phyloP scores from a whole-genome alignment of 441 rosid species.

The Populus tomentosa region DNA sequence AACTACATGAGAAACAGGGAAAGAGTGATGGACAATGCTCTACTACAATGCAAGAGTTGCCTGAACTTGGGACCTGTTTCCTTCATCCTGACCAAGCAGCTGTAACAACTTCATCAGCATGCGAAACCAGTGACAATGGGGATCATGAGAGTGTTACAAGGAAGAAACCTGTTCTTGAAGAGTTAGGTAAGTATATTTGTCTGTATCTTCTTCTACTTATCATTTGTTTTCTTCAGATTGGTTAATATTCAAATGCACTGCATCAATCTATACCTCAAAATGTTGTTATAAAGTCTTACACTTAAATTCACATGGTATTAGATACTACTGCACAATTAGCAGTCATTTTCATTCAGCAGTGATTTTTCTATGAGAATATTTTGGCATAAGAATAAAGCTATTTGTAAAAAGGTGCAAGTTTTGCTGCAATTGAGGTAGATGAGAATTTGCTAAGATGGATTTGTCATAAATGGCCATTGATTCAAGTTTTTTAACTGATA shows the following conservation, averaged over 20 bases:
- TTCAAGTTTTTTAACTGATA: too few species aligned
- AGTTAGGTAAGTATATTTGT: slow-evolving; percentile 51
- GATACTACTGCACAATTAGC: neutral
- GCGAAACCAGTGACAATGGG: slow-evolving; percentile 16
- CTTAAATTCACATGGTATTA: neutral
- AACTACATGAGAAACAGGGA: slow-evolving; percentile 42
- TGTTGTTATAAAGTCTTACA: neutral
- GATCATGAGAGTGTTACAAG: slow-evolving; percentile 23
- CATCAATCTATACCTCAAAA: neutral
- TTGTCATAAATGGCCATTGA: neutral
- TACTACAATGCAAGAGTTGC: slow-evolving; percentile 22
- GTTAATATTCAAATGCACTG: neutral
- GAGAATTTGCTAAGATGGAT: neutral
- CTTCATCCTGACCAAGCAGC: slow-evolving; percentile 21
- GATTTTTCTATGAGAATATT: neutral
- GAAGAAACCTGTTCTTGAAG: slow-evolving; percentile 44
- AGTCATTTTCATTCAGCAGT: neutral
- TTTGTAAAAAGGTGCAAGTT: neutral
- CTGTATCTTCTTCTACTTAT: neutral
- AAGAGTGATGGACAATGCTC: slow-evolving; percentile 19
- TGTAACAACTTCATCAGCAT: slow-evolving; percentile 12
- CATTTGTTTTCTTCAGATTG: slow-evolving; percentile 2
- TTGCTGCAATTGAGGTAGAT: neutral
- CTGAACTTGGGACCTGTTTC: slow-evolving; percentile 21
- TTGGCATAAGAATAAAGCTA: neutral